phyloP scores from a whole-genome alignment of 2,329 filamentous ascomycete genomes.

The Arthroderma sp. region DNA sequence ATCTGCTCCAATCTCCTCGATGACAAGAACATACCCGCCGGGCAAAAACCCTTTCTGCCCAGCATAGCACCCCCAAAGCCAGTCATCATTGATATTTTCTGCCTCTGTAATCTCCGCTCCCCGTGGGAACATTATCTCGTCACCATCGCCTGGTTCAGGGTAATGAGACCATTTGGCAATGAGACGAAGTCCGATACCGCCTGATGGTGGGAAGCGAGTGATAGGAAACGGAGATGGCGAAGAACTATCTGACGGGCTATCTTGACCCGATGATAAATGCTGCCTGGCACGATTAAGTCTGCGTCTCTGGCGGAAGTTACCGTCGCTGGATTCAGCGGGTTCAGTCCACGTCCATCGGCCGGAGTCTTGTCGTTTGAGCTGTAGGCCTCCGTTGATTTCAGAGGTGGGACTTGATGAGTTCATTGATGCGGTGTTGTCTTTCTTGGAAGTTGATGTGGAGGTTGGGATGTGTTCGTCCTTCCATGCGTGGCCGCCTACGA shows the following conservation, averaged over 20 bases:
- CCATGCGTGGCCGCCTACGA: constrained; percentile 65
- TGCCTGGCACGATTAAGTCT: constrained; percentile 9
- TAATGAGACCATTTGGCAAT: constrained; percentile 68
- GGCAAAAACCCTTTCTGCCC: constrained; percentile 70
- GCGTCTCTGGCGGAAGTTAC: constrained; percentile 8
- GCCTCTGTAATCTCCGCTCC: constrained; percentile 73
- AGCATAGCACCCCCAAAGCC: constrained; percentile 79
- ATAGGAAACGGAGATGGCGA: background rate
- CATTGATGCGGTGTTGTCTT: constrained; percentile 8
- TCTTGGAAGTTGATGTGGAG: constrained; percentile 12
- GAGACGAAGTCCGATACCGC: constrained; percentile 54
- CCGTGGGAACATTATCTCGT: constrained; percentile 75
- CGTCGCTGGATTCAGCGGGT: constrained; percentile 10
- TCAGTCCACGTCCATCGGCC: constrained; percentile 36
- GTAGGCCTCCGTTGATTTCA: constrained; percentile 17
- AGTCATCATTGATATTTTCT: constrained; percentile 81
- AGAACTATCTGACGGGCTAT: constrained; percentile 4
- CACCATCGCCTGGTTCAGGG: constrained; percentile 43
- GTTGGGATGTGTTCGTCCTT: constrained; percentile 43
- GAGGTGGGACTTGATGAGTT: constrained; percentile 22
- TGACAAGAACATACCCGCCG: constrained; percentile 55
- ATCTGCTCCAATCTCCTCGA: constrained; percentile 24
- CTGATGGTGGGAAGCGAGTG: constrained; percentile 57
- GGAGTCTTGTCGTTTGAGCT: constrained; percentile 13
- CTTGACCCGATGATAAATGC: background rate